Evolutionary conservation across 2,329 filamentous ascomycete genomes (phyloP).

Genomic region (Mycocentrospora acerina): DNA sequence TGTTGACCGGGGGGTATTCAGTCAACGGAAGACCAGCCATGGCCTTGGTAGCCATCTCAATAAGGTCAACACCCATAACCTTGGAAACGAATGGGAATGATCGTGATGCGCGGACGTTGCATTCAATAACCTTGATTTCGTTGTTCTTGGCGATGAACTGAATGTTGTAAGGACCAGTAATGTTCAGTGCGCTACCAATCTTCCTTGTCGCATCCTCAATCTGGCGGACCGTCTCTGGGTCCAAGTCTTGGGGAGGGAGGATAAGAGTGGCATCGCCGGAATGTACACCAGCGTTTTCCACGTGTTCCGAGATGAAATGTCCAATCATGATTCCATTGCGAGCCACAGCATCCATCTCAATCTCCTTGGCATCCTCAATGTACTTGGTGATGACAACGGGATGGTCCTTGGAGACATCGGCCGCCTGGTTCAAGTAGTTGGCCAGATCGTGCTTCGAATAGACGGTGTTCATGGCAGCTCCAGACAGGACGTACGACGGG

Average conservation of each 20-base stretch:
- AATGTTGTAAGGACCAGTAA: slow-evolving; percentile 97
- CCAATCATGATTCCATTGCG: slow-evolving; percentile 85
- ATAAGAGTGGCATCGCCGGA: slow-evolving; percentile 97
- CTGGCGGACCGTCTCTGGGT: slow-evolving; percentile 80
- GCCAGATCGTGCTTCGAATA: slow-evolving; percentile 93
- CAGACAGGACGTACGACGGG: slow-evolving; percentile 94
- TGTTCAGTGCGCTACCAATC: slow-evolving; percentile 90
- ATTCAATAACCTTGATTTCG: slow-evolving; percentile 99
- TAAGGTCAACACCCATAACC: slow-evolving; percentile 95
- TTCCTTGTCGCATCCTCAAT: slow-evolving; percentile 95
- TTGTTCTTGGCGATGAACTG: slow-evolving; percentile 99
- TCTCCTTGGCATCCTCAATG: slow-evolving; percentile 98
- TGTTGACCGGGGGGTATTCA: slow-evolving; percentile 75
- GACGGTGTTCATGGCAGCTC: slow-evolving; percentile 98
- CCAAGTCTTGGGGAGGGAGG: slow-evolving; percentile 88
- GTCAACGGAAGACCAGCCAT: slow-evolving; percentile 83
- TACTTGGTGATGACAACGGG: slow-evolving; percentile 99
- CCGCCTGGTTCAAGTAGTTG: slow-evolving; percentile 85
- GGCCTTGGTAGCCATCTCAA: slow-evolving; percentile 97
- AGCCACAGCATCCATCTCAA: slow-evolving; percentile 98
- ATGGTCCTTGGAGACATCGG: slow-evolving; percentile 89
- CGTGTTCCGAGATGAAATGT: slow-evolving; percentile 97
- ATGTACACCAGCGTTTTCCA: slow-evolving; percentile 97
- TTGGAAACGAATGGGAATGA: slow-evolving; percentile 99
- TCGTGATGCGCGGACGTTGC: slow-evolving; percentile 92